Percentiles rank a stretch among this genome's conserved stretches.
phyloP scores from a whole-genome alignment of 192 early-diverging fungal genomes.

The Gigaspora rosea region DNA sequence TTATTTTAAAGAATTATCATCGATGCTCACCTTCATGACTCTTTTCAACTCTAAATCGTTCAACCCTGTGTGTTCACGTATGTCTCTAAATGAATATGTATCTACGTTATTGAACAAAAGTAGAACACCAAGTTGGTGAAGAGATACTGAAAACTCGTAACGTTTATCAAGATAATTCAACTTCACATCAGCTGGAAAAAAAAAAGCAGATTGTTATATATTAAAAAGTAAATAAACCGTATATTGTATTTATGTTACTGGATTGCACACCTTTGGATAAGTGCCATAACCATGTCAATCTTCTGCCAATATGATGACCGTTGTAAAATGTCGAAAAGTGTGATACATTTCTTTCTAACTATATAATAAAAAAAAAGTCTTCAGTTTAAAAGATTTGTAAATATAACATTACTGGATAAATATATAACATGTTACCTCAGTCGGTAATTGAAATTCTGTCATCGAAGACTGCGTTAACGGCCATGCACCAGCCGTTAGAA shows the following conservation, averaged over 20 bases:
- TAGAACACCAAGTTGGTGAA: slow-evolving; percentile 71
- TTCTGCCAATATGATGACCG: slow-evolving; percentile 71
- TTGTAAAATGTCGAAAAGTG: slow-evolving; percentile 76
- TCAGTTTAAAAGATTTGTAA: not conserved
- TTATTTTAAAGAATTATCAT: too few species aligned
- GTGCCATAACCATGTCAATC: slow-evolving; percentile 82
- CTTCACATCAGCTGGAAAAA: slow-evolving; percentile 60
- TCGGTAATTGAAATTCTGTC: slow-evolving; percentile 78
- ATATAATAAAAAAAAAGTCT: not conserved
- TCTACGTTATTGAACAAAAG: slow-evolving; percentile 65
- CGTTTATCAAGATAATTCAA: slow-evolving; percentile 68
- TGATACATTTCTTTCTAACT: slow-evolving; percentile 69
- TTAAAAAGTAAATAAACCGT: too few species aligned
- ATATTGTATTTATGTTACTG: too few species aligned
- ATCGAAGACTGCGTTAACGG: slow-evolving; percentile 69
- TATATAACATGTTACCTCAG: slow-evolving; percentile 60
- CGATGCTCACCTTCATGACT: slow-evolving; percentile 45
- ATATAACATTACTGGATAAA: not conserved
- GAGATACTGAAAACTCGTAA: slow-evolving; percentile 76
- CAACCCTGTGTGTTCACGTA: slow-evolving; percentile 58
- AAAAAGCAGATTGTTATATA: too few species aligned
- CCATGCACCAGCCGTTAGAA: slow-evolving; percentile 84
- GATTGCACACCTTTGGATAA: slow-evolving; percentile 62
- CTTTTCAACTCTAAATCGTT: slow-evolving; percentile 54
- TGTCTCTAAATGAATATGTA: slow-evolving; percentile 51